Evolutionary conservation across 148 eudicot genomes (phyloP).

Genomic region (Spergularia bocconei): DNA sequence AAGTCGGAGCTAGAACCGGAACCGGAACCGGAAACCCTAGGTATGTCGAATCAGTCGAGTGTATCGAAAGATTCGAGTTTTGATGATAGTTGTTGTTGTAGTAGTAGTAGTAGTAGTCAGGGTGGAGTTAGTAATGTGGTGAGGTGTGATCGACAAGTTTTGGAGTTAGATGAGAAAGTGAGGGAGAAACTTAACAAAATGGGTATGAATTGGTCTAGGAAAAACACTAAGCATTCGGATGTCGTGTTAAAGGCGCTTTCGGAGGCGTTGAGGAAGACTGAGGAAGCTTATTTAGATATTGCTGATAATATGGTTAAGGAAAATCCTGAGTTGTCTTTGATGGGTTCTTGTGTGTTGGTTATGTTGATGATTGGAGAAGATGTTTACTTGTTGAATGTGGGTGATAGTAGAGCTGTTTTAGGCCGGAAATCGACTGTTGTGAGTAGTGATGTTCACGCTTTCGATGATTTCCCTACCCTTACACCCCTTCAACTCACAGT

Average conservation of each 20-base stretch:
- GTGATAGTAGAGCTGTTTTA: constrained; percentile 86
- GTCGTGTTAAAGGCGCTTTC: constrained; percentile 77
- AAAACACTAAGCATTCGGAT: constrained; percentile 53
- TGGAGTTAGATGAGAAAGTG: constrained; percentile 70
- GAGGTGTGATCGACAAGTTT: constrained; percentile 53
- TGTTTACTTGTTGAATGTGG: constrained; percentile 87
- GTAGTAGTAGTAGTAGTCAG: constrained; percentile 17
- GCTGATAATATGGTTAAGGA: constrained; percentile 79
- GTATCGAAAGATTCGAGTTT: constrained; percentile 26
- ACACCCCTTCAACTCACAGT: constrained; percentile 73
- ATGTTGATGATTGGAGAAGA: constrained; percentile 95
- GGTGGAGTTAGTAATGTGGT: constrained; percentile 54
- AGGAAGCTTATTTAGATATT: constrained; percentile 73
- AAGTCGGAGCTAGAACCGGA: constrained; percentile 16
- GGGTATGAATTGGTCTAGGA: constrained; percentile 27
- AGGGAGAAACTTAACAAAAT: constrained; percentile 51
- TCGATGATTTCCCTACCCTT: constrained; percentile 56
- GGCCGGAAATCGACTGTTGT: constrained; percentile 63
- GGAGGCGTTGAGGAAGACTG: constrained; percentile 72
- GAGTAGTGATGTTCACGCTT: constrained; percentile 65
- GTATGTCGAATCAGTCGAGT: constrained; percentile 28
- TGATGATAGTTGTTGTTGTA: no score
- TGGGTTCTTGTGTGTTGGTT: constrained; percentile 95
- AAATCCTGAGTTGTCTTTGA: constrained; percentile 83
- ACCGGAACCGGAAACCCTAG: neutral